Evolutionary conservation across 345 rosid species (phyloP), one percentile per base, ranked within the genome.

Genomic region (Pistacia atlantica): DNA sequence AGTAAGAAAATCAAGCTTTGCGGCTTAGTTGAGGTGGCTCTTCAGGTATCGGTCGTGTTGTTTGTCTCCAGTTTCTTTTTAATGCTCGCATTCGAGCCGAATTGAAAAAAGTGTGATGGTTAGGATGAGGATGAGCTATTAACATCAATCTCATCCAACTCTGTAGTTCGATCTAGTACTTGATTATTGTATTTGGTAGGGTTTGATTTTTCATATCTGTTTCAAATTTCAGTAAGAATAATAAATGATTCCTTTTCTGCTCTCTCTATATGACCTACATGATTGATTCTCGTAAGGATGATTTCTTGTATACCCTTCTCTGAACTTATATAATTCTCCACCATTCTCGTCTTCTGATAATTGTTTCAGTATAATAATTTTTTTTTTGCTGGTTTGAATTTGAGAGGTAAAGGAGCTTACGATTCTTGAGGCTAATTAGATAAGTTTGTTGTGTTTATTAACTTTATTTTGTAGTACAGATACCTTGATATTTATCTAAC

Each of bases 1-100:
- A 72, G 18, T 7, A 78, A 67, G 78, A 76, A 55, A 74, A 76
- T 84, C 33, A 73, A 76, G 70, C 75, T 76, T 18, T 67, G 80
- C 38, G 65, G 76, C 16, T 64, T 69, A 61, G 65, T 74, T 77
- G 87, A 81, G 74, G 45, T 73, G 65, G 35, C 76, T 64, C 80
- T 84, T 73, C 80, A 78, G 67, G 74, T 76, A 22, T 33, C 66
- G 65, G 4, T 69, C 33, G 38, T 79, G 46, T 52, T 81, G 38
- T 67, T 65, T 11, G 20, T 72, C 38, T 72, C 51, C 20, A 69
- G 75, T 71, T 54, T 78, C 68, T 16, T 78, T 60, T 68, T 80
- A 72, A 28, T 83, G 63, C 31, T 77, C 13, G 75, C 33, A 16
- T 51, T 69, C 67, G 20, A 10, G 20, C 51, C 37, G 11, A 1